phyloP scores from a whole-genome alignment of 441 rosid genomes.

The Populus hybrid region DNA sequence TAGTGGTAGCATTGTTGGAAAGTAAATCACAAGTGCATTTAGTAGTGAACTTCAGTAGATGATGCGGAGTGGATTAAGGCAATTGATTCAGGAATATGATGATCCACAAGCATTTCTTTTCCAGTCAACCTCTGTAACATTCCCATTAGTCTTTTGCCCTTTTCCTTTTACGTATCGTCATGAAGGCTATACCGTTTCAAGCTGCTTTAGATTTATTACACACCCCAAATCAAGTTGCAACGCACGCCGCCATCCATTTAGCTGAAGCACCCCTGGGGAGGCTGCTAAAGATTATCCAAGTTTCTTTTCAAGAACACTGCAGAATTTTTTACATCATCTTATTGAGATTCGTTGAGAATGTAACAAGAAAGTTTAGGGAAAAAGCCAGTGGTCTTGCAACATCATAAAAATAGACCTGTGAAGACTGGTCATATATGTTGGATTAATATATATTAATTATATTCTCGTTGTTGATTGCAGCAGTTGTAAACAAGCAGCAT shows the following conservation, averaged over 20 bases:
- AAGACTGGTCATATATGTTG: not conserved
- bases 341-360: not conserved
- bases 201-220: not conserved
- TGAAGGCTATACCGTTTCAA: not conserved
- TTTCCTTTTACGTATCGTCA: not conserved
- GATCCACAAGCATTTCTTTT: not conserved
- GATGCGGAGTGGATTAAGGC: not conserved
- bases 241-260: not conserved
- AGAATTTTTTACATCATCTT: not conserved
- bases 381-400: not conserved
- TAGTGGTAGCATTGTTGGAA: constrained; percentile 4
- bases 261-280: not conserved
- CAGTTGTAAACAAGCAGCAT: not conserved
- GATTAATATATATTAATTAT: not conserved
- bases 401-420: not conserved
- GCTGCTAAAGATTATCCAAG: not conserved
- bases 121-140: not conserved
- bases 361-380: not conserved
- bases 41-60: not conserved
- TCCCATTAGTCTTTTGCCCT: not conserved
- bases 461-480: not conserved
- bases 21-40: constrained; percentile 8
- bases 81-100: not conserved
- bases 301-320: not conserved
- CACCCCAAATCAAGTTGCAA: not conserved